phyloP scores from a whole-genome alignment of 208 protist genomes.

The Herpetomonas samuelpessoai region DNA sequence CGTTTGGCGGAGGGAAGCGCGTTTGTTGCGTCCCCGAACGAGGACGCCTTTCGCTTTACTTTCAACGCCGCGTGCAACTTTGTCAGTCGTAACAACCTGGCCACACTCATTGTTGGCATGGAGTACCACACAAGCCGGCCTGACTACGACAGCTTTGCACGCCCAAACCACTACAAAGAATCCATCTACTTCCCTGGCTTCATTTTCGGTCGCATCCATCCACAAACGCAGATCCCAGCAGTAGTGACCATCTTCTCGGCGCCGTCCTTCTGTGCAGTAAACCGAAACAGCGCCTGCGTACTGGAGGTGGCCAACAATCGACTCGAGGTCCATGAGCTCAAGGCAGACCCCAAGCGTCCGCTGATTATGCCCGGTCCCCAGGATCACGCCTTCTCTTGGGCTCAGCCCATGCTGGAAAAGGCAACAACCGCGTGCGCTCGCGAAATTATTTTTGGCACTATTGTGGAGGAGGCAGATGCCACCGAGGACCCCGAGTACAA shows the following conservation, averaged over 20 bases:
- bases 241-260: slow-evolving; percentile 78
- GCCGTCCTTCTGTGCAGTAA: slow-evolving; percentile 73
- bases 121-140: slow-evolving; percentile 73
- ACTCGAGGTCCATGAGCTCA: slow-evolving; percentile 55
- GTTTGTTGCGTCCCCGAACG: slow-evolving; percentile 47
- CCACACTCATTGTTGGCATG: slow-evolving; percentile 65
- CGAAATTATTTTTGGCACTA: slow-evolving; percentile 48
- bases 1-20: slow-evolving; percentile 46
- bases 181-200: slow-evolving; percentile 82
- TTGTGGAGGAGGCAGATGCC: slow-evolving; percentile 18
- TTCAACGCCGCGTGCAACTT: slow-evolving; percentile 86
- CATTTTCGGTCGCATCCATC: slow-evolving; percentile 57
- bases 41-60: slow-evolving; percentile 62
- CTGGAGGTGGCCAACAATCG: slow-evolving; percentile 29
- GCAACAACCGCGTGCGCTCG: slow-evolving; percentile 35
- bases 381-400: slow-evolving; percentile 73
- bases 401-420: slow-evolving; percentile 62
- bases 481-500: slow-evolving; percentile 26
- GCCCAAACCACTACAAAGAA: slow-evolving; percentile 70
- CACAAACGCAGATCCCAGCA: slow-evolving; percentile 51
- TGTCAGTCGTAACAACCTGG: slow-evolving; percentile 59
- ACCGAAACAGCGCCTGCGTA: slow-evolving; percentile 70
- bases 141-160: slow-evolving; percentile 68
- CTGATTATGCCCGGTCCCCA: slow-evolving; percentile 67
- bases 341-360: slow-evolving; percentile 34